Percentiles rank a stretch among this genome's conserved stretches.
These are phyloP conservation scores for Salicornia ramosissima DNA, from an alignment of 148 eudicot species.

Conservation along the genomic window DNA sequence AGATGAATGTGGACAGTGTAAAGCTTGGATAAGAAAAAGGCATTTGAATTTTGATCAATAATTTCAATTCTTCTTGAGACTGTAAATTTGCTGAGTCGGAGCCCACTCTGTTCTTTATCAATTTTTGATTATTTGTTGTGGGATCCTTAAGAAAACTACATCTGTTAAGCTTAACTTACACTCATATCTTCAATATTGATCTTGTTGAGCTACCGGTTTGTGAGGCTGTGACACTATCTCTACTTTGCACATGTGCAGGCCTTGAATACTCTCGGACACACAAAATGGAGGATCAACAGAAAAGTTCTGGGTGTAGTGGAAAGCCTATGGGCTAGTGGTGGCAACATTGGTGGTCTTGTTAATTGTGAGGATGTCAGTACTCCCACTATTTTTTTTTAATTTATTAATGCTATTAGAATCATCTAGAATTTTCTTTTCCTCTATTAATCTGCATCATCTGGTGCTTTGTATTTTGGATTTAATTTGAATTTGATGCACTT, in stretches of 20 bases:
- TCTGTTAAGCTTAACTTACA: not conserved
- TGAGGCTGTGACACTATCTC: not conserved
- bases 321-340: constrained; percentile 82
- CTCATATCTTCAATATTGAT: not conserved
- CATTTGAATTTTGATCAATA: too few species aligned
- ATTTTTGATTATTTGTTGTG: not conserved
- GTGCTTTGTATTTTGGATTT: not conserved
- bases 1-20: too few species aligned
- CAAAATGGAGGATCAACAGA: constrained; percentile 85
- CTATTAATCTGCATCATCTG: not conserved
- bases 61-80: too few species aligned
- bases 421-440: not conserved
- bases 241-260: constrained; percentile 45
- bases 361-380: constrained; percentile 73
- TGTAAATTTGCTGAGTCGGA: not conserved
- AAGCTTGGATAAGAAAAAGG: too few species aligned
- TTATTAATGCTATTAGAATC: not conserved
- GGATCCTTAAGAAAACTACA: not conserved
- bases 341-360: constrained; percentile 68
- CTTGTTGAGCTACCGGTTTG: not conserved
- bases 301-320: constrained; percentile 65
- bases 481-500: constrained; percentile 6
- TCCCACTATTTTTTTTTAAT: constrained; percentile 4
- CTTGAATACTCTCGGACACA: constrained; percentile 74
- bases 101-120: not conserved